phyloP scores from a whole-genome alignment of 2,329 filamentous ascomycete species.

The Cercospora sesami region DNA sequence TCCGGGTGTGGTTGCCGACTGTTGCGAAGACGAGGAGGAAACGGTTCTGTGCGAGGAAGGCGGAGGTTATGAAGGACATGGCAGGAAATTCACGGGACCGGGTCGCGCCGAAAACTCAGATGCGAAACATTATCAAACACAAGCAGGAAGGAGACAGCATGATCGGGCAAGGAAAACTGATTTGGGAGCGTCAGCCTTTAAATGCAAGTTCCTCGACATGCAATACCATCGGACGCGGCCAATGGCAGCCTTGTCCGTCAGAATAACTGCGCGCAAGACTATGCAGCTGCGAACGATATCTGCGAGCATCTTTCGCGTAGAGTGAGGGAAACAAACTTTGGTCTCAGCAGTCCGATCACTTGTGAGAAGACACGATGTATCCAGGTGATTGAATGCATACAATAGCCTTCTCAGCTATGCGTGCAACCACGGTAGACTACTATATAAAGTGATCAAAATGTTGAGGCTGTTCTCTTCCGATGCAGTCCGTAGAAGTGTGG shows the following conservation, averaged over 20 bases:
- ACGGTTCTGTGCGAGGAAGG: neutral
- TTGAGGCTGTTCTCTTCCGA: neutral
- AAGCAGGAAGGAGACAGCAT: neutral
- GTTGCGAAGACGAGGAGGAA: neutral
- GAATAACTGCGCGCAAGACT: neutral
- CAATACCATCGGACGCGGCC: neutral
- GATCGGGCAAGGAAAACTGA: neutral
- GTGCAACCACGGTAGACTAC: neutral
- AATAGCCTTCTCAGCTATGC: neutral
- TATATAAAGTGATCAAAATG: neutral
- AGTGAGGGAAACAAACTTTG: neutral
- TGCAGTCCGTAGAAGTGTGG: neutral
- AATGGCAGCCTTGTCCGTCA: neutral
- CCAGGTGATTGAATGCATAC: neutral
- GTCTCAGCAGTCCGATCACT: neutral
- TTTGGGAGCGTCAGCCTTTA: neutral
- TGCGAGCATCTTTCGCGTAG: neutral
- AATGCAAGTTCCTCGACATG: neutral
- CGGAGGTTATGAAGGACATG: neutral
- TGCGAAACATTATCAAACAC: neutral
- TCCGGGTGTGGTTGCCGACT: constrained; percentile 2
- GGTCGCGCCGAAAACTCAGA: neutral
- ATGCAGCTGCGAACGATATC: neutral
- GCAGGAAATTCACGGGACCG: neutral
- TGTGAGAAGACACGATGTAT: neutral